Percentiles rank a stretch among this genome's conserved stretches.
Conservation (phyloP, 2,329 filamentous ascomycete species). For the Chaetomium strumarium region DNA sequence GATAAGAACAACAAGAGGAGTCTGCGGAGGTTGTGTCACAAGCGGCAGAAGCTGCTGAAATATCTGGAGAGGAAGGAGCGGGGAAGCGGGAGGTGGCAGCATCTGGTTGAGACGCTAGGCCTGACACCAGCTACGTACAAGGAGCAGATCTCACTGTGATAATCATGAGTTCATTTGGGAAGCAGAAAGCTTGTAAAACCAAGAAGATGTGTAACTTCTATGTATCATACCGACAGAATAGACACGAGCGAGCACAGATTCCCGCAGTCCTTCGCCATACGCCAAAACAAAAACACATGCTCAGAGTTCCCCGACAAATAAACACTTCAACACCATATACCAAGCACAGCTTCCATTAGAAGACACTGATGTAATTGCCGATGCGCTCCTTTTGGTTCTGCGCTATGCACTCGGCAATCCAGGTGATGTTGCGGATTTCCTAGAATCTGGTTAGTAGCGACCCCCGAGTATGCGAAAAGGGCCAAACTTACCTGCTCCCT, state of each 20-base stretch:
- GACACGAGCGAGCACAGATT: slow-evolving; percentile 12
- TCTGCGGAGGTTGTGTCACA: slow-evolving; percentile 77
- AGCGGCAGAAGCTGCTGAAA: slow-evolving; percentile 77
- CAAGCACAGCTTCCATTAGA: slow-evolving; percentile 47
- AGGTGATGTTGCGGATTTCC: slow-evolving; percentile 99
- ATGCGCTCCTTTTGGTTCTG: slow-evolving; percentile 99
- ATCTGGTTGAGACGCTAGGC: slow-evolving; percentile 78
- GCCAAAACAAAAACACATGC: slow-evolving; percentile 16
- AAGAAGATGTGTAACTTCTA: slow-evolving; percentile 41
- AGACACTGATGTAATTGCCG: slow-evolving; percentile 97
- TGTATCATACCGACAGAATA: slow-evolving; percentile 42
- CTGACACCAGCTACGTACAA: slow-evolving; percentile 85
- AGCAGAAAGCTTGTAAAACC: slow-evolving; percentile 26
- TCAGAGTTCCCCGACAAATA: slow-evolving; percentile 13
- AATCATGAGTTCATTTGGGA: slow-evolving; percentile 5
- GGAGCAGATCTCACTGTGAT: slow-evolving; percentile 73
- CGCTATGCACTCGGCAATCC: slow-evolving; percentile 99
- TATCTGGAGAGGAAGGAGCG: slow-evolving; percentile 88
- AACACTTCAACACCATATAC: slow-evolving; percentile 7
- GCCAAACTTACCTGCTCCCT: slow-evolving; percentile 77
- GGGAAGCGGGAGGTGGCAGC: slow-evolving; percentile 82
- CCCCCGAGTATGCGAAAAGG: not conserved
- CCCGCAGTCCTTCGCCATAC: slow-evolving; percentile 15
- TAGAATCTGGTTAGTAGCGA: slow-evolving; percentile 33
- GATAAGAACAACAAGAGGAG: slow-evolving; percentile 96